Evolutionary conservation across 2,329 filamentous ascomycete species (phyloP).

Genomic region (Monilinia laxa): DNA sequence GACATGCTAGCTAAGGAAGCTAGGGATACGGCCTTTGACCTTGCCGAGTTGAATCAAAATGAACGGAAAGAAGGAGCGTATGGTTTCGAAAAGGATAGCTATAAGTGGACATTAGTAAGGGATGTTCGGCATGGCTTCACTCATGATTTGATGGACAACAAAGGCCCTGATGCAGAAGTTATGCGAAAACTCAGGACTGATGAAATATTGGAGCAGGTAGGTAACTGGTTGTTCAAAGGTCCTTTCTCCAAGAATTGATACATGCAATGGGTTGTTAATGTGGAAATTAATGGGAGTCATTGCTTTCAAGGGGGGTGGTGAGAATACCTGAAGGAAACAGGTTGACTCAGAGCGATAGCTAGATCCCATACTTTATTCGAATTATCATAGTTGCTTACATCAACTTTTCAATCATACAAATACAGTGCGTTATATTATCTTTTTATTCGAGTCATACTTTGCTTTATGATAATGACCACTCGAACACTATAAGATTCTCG

Average conservation of each 20-base stretch:
- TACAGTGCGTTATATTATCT: background rate
- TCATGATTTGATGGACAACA: conserved; percentile 27
- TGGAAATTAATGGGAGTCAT: background rate
- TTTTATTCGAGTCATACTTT: background rate
- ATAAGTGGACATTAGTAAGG: conserved; percentile 29
- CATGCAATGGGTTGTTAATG: background rate
- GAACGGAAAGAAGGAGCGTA: conserved; percentile 22
- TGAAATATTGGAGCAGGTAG: conserved; percentile 27
- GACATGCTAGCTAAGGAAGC: conserved; percentile 31
- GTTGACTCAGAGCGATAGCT: background rate
- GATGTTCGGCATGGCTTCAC: conserved; percentile 31
- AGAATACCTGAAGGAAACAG: background rate
- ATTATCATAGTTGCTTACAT: background rate
- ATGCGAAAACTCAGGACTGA: conserved; percentile 23
- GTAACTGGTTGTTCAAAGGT: conserved; percentile 29
- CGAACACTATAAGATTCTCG: background rate
- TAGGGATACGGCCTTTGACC: conserved; percentile 25
- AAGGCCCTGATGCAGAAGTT: conserved; percentile 24
- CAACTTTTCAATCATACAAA: background rate
- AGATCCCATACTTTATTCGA: background rate
- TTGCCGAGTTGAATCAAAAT: conserved; percentile 25
- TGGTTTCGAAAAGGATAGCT: conserved; percentile 29
- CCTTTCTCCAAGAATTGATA: conserved; percentile 25
- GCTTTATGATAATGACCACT: background rate
- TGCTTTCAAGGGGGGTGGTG: background rate